Conservation (phyloP, 2,329 filamentous ascomycete genomes). For the Teratosphaeria zuluensis region DNA sequence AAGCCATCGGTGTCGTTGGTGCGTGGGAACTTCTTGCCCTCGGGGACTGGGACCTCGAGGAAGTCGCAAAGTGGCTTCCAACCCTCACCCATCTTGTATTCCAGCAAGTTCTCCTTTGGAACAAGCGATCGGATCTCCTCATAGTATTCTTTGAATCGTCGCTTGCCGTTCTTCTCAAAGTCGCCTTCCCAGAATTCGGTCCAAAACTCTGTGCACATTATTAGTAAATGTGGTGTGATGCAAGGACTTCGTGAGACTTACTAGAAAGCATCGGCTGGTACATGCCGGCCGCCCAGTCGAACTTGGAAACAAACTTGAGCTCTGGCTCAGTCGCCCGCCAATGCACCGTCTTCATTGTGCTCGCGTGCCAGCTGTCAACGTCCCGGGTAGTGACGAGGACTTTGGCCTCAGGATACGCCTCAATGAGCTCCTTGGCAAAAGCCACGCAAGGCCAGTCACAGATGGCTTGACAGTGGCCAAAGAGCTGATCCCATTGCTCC, state of each 20-base stretch:
- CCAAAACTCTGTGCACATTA: conserved; percentile 45
- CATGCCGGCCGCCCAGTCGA: conserved; percentile 56
- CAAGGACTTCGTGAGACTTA: conserved; percentile 8
- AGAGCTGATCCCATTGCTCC: conserved; percentile 59
- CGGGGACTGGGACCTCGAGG: conserved; percentile 42
- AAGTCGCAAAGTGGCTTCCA: conserved; percentile 48
- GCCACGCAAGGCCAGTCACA: conserved; percentile 60
- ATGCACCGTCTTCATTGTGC: conserved; percentile 57
- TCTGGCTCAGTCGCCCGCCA: conserved; percentile 58
- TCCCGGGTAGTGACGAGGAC: conserved; percentile 59
- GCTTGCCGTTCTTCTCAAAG: conserved; percentile 56
- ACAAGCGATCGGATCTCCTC: conserved; percentile 39
- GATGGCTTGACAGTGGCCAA: conserved; percentile 56
- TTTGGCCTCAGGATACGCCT: conserved; percentile 63
- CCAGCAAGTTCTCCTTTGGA: conserved; percentile 42
- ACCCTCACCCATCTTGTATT: conserved; percentile 45
- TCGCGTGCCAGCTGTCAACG: conserved; percentile 54
- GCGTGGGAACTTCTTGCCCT: conserved; percentile 39
- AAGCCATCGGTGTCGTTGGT: conserved; percentile 47
- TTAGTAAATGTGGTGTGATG: conserved; percentile 3
- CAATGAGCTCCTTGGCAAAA: conserved; percentile 60
- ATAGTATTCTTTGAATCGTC: conserved; percentile 50
- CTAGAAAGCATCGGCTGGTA: conserved; percentile 60
- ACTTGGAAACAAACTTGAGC: conserved; percentile 44
- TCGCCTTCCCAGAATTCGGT: conserved; percentile 59